These are phyloP conservation scores for Camellia lanceoleosa DNA, from an alignment of 148 eudicot genomes.

Conservation along the genomic window DNA sequence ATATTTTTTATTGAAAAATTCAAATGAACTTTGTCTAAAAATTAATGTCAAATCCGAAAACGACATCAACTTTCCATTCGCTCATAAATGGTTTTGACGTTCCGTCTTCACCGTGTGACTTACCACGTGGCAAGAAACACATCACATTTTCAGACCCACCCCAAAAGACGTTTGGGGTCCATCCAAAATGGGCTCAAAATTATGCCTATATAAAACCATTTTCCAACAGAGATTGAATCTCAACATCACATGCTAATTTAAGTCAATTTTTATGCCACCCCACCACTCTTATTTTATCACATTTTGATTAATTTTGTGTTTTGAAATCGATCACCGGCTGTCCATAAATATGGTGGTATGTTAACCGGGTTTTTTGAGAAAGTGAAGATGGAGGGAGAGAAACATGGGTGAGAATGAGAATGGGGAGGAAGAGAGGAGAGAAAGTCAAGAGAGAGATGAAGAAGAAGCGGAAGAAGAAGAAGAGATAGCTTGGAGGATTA, in stretches of 20 bases:
- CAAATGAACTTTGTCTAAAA: no score
- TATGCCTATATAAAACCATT: no score
- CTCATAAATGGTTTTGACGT: no score
- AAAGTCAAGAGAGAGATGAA: neutral
- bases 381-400: neutral
- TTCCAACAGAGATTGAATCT: neutral
- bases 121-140: no score
- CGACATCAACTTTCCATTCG: no score
- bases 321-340: neutral
- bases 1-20: no score
- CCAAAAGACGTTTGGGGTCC: no score
- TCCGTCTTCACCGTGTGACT: no score
- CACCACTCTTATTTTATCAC: no score
- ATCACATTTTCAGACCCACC: no score
- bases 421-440: conserved; percentile 24
- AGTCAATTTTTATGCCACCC: neutral
- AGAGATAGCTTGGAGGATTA: conserved; percentile 47
- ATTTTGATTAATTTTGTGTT: neutral
- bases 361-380: neutral
- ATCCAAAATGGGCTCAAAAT: no score
- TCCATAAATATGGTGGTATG: neutral
- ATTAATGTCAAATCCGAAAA: no score
- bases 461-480: conserved; percentile 18
- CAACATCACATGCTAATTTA: neutral
- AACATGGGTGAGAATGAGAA: neutral